A percentile compares a stretch with the other conserved stretches of the same genome.
Conservation (phyloP, 2,329 filamentous ascomycete genomes). For the Phyllosticta citribraziliensis region DNA sequence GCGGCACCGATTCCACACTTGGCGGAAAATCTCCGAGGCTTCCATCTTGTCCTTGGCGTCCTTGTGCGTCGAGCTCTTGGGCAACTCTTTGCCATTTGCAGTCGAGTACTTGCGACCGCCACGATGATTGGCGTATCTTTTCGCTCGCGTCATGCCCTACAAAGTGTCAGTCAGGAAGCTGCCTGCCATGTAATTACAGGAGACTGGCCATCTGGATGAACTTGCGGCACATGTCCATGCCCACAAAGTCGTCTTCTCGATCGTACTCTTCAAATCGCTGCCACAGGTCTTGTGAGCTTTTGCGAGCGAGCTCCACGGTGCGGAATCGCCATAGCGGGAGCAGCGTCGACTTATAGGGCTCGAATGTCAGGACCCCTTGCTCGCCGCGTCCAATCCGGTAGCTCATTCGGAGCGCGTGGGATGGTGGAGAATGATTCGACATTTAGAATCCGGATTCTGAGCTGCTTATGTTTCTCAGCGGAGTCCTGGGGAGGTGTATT, state of each 20-base stretch:
- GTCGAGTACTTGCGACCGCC: conserved; percentile 47
- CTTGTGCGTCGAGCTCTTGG: conserved; percentile 35
- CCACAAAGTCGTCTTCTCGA: conserved; percentile 46
- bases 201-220: conserved; percentile 50
- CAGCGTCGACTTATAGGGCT: conserved; percentile 53
- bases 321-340: conserved; percentile 53
- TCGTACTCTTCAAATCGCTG: conserved; percentile 44
- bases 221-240: conserved; percentile 55
- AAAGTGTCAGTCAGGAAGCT: not conserved
- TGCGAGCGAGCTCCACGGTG: conserved; percentile 40
- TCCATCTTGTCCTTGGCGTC: conserved; percentile 42
- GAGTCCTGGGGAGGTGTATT: not conserved
- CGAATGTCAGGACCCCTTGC: conserved; percentile 51
- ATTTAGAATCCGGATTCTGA: not conserved
- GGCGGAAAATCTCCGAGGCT: conserved; percentile 40
- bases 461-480: not conserved
- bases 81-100: conserved; percentile 30
- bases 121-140: conserved; percentile 48
- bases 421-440: not conserved
- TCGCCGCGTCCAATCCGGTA: conserved; percentile 53
- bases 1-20: conserved; percentile 40
- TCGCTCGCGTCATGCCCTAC: conserved; percentile 50
- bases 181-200: not conserved
- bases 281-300: conserved; percentile 42
- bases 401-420: conserved; percentile 33